Evolutionary conservation across 495 filamentous ascomycete genomes (phyloP).

Genomic region (Hypoxylon perforatum): DNA sequence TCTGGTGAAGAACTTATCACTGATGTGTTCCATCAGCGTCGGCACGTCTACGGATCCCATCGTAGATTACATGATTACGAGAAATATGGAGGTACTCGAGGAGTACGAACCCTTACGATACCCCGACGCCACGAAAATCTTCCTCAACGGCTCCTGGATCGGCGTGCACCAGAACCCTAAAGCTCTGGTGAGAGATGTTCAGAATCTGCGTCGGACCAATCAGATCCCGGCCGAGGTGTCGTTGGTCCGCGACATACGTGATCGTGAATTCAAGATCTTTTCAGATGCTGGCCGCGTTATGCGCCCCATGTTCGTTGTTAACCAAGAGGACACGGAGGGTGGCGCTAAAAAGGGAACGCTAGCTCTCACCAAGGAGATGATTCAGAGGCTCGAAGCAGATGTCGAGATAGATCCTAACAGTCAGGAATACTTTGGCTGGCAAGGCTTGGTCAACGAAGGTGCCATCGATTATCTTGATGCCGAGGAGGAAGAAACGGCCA

Average conservation of each 20-base stretch:
- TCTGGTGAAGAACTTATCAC: conserved; percentile 95
- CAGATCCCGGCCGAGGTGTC: conserved; percentile 90
- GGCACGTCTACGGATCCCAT: conserved; percentile 90
- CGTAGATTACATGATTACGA: conserved; percentile 91
- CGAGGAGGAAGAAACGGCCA: conserved; percentile 96
- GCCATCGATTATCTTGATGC: conserved; percentile 96
- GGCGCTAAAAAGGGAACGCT: conserved; percentile 79
- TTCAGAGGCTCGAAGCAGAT: conserved; percentile 69
- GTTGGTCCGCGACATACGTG: conserved; percentile 92
- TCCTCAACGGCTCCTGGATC: conserved; percentile 98
- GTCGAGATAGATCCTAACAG: conserved; percentile 66
- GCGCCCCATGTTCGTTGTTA: conserved; percentile 87
- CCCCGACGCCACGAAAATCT: conserved; percentile 95
- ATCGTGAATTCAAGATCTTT: conserved; percentile 98
- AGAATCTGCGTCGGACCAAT: conserved; percentile 77
- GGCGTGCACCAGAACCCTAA: conserved; percentile 87
- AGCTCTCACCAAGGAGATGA: conserved; percentile 84
- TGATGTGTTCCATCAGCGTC: conserved; percentile 98
- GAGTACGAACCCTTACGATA: conserved; percentile 91
- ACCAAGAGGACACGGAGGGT: conserved; percentile 72
- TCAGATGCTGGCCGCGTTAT: conserved; percentile 96
- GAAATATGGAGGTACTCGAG: conserved; percentile 95
- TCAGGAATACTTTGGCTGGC: conserved; percentile 83
- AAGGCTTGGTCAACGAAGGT: conserved; percentile 80
- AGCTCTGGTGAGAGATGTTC: conserved; percentile 80